Percentiles rank a stretch among this genome's conserved stretches.
These are phyloP conservation scores for Ophiostoma montium DNA, from an alignment of 2,329 filamentous ascomycete species.

Conservation along the genomic window DNA sequence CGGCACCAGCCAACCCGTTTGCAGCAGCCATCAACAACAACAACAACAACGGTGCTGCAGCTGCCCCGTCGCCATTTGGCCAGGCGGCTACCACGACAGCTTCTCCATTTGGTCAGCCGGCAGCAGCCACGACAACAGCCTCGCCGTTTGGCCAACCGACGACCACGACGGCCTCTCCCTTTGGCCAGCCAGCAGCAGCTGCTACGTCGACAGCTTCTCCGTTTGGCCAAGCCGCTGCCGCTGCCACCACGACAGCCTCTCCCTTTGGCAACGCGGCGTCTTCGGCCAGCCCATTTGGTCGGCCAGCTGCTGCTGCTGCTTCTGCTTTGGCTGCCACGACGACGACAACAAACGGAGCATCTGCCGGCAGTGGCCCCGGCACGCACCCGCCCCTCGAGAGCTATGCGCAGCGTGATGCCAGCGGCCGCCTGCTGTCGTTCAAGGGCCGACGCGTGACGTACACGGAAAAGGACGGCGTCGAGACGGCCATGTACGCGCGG, in stretches of 20 bases:
- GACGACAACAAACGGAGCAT: background rate
- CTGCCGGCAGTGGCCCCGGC: background rate
- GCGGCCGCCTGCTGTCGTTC: constrained; percentile 18
- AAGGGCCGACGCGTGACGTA: constrained; percentile 20
- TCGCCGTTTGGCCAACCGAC: constrained; percentile 7
- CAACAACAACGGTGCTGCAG: background rate
- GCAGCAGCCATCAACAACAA: background rate
- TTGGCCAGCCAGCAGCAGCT: constrained; percentile 14
- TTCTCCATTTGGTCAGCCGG: constrained; percentile 16
- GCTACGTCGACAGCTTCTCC: constrained; percentile 2
- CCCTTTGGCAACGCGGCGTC: too few relatives aligned
- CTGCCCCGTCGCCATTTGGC: background rate
- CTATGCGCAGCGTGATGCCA: constrained; percentile 16
- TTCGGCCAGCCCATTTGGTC: constrained; percentile 18
- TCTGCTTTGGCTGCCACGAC: too few relatives aligned
- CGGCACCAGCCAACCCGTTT: background rate
- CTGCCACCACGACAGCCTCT: too few relatives aligned
- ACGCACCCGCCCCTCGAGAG: constrained; percentile 17
- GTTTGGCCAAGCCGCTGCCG: constrained; percentile 8
- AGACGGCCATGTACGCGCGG: constrained; percentile 14
- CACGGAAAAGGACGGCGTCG: constrained; percentile 24
- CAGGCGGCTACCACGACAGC: constrained; percentile 4
- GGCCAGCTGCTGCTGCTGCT: constrained; percentile 8
- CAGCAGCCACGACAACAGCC: constrained; percentile 7
- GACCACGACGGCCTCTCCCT: constrained; percentile 9